Percentiles rank a stretch among this genome's conserved stretches.
These are phyloP conservation scores for Phytophthora idaei DNA, from an alignment of 352 stramenopile genomes.

Conservation along the genomic window DNA sequence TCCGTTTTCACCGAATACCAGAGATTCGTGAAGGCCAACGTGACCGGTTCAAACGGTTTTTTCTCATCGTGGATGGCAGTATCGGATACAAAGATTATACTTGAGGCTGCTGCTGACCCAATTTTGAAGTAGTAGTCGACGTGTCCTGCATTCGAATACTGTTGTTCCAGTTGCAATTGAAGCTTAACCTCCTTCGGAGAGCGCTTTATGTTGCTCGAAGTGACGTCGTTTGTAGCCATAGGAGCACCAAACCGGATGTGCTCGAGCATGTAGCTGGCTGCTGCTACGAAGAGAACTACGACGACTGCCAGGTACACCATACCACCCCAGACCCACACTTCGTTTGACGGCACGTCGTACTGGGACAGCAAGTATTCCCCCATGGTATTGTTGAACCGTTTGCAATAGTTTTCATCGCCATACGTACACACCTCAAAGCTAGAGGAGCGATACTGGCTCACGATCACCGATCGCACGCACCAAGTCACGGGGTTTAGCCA, in stretches of 20 bases:
- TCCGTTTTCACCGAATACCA: slow-evolving; percentile 6
- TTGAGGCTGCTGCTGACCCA: neutral
- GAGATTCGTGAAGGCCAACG: slow-evolving; percentile 1
- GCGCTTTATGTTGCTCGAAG: neutral
- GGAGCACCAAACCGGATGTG: neutral
- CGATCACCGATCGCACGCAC: slow-evolving; percentile 7
- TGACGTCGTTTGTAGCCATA: too few species aligned
- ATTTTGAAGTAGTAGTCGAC: slow-evolving; percentile 9
- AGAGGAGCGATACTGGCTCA: slow-evolving; percentile 8
- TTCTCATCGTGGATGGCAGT: neutral
- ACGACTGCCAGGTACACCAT: neutral
- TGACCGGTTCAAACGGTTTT: neutral
- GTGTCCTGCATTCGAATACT: neutral
- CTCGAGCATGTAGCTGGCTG: neutral
- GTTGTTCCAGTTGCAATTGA: slow-evolving; percentile 4
- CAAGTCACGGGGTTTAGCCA: slow-evolving; percentile 3
- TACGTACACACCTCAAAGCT: slow-evolving; percentile 1
- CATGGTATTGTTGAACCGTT: slow-evolving; percentile 1
- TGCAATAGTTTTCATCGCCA: neutral
- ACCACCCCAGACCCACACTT: slow-evolving; percentile 8
- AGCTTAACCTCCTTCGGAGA: neutral
- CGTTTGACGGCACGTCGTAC: slow-evolving; percentile 1
- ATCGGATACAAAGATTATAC: neutral
- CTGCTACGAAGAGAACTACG: neutral
- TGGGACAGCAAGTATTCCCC: slow-evolving; percentile 1